These are phyloP conservation scores for Zymoseptoria tritici DNA, from an alignment of 2,329 filamentous ascomycete species.

Conservation along the genomic window DNA sequence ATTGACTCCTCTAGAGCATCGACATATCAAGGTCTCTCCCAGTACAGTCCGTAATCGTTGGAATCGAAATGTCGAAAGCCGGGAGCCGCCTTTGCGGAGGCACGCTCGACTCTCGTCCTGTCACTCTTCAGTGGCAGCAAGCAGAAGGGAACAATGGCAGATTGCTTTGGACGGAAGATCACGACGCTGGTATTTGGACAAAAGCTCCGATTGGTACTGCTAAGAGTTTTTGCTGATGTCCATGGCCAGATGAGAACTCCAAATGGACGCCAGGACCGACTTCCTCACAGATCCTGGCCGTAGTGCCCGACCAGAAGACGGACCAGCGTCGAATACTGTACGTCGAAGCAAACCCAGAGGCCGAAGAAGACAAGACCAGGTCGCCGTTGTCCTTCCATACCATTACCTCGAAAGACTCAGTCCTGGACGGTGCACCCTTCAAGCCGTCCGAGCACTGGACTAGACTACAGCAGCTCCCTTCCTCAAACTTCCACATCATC, in stretches of 20 bases:
- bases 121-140: neutral
- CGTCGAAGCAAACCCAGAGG: constrained; percentile 15
- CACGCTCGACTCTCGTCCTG: neutral
- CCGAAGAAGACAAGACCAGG: constrained; percentile 10
- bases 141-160: neutral
- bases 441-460: neutral
- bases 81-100: no score
- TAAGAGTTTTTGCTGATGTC: no score
- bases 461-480: constrained; percentile 16
- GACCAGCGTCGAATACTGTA: constrained; percentile 7
- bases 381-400: constrained; percentile 16
- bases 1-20: no score
- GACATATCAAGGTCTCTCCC: no score
- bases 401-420: constrained; percentile 17
- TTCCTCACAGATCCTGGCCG: neutral
- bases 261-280: neutral
- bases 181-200: neutral
- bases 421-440: neutral
- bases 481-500: constrained; percentile 34
- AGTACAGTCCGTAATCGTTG: no score
- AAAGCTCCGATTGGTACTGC: no score
- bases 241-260: neutral
- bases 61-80: no score
- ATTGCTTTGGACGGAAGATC: neutral
- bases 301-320: neutral